phyloP scores from a whole-genome alignment of 352 stramenopile species.

The Aphanomyces stellatus region DNA sequence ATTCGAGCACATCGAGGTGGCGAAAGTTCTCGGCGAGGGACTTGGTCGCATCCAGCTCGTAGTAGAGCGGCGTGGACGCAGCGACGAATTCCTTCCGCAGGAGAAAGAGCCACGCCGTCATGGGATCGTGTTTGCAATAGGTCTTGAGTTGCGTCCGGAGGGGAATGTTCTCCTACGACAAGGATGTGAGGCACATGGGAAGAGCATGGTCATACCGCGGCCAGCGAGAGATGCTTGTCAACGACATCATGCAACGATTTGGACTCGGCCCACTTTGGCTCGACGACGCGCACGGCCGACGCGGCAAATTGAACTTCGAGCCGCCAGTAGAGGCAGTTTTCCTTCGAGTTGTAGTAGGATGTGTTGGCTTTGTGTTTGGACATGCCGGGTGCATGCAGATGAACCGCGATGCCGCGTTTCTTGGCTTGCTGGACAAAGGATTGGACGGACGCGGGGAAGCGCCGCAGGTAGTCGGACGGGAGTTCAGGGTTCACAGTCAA shows the following conservation, averaged over 20 bases:
- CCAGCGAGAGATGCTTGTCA: conserved; percentile 45
- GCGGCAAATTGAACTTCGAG: conserved; percentile 70
- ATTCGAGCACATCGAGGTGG: conserved; percentile 72
- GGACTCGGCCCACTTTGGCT: conserved; percentile 43
- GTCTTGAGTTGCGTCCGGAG: conserved; percentile 61
- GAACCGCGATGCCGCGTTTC: conserved; percentile 59
- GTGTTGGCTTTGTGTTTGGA: conserved; percentile 67
- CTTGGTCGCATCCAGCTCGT: conserved; percentile 48
- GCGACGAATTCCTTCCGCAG: conserved; percentile 72
- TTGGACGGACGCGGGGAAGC: conserved; percentile 62
- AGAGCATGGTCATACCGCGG: conserved; percentile 40
- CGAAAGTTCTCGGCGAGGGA: conserved; percentile 65
- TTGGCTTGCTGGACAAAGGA: conserved; percentile 54
- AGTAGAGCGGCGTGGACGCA: conserved; percentile 59
- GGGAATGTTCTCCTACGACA: conserved; percentile 50
- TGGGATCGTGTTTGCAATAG: conserved; percentile 25
- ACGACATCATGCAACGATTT: conserved; percentile 51
- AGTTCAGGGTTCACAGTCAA: conserved; percentile 50
- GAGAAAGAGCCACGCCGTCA: conserved; percentile 27
- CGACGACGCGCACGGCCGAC: conserved; percentile 35
- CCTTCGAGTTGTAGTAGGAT: conserved; percentile 64
- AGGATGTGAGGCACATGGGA: neutral
- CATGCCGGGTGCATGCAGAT: conserved; percentile 69
- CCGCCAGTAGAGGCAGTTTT: conserved; percentile 54
- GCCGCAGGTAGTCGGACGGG: conserved; percentile 53